Evolutionary conservation across 192 early-diverging fungal genomes (phyloP).

Genomic region (Geosiphon pyriformis): DNA sequence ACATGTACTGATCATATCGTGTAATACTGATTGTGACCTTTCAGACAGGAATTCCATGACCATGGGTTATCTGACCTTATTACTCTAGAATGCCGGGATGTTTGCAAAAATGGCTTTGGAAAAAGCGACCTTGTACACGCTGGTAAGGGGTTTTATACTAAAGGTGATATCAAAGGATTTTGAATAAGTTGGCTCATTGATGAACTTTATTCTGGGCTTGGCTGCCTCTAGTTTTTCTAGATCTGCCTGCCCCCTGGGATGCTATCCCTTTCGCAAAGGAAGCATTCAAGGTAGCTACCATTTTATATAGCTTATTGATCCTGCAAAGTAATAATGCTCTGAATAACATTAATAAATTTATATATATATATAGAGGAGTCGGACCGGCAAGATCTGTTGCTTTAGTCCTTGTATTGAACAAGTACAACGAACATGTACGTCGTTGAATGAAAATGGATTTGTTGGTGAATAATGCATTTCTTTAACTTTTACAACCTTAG

Average conservation of each 20-base stretch:
- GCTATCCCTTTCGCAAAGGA: conserved; percentile 79
- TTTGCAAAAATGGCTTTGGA: conserved; percentile 84
- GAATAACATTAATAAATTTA: conserved; percentile 1
- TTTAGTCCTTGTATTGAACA: conserved; percentile 98
- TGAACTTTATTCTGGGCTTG: no score
- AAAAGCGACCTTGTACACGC: conserved; percentile 68
- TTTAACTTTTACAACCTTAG: neutral
- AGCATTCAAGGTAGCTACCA: conserved; percentile 57
- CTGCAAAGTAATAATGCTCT: no score
- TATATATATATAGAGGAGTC: conserved; percentile 37
- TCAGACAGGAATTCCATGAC: conserved; percentile 65
- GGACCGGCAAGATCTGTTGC: conserved; percentile 83
- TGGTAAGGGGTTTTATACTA: no score
- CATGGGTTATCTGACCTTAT: conserved; percentile 71
- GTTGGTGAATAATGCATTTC: conserved; percentile 46
- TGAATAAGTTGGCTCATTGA: no score
- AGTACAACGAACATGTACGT: conserved; percentile 72
- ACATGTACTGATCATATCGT: neutral
- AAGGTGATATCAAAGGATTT: no score
- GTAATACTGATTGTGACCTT: neutral
- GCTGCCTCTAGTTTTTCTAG: conserved; percentile 89
- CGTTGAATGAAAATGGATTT: conserved; percentile 79
- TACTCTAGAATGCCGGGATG: conserved; percentile 76
- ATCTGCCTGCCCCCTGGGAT: conserved; percentile 96
- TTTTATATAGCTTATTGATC: no score